Conservation (phyloP, 768 basidiomycete species). For the Cyclocybe cylindracea region DNA sequence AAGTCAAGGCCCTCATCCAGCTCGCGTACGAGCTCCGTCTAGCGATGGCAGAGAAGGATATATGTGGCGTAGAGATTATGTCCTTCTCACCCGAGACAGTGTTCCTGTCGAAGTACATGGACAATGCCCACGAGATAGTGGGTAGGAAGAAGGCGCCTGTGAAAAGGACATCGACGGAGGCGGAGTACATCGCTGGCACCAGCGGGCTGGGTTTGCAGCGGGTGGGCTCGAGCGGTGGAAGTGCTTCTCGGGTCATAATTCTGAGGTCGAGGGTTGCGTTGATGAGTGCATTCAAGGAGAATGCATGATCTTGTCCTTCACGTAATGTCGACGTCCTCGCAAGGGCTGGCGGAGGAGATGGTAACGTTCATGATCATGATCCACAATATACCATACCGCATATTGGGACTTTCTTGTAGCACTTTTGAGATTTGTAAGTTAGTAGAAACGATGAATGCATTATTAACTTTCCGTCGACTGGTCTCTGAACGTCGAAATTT, state of each 20-base stretch:
- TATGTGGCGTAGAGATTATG: constrained; percentile 19
- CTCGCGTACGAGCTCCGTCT: constrained; percentile 22
- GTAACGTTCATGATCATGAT: too few species aligned
- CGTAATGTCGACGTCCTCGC: too few species aligned
- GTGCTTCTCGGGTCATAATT: constrained; percentile 1
- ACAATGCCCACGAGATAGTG: constrained; percentile 11
- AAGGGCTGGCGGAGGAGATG: too few species aligned
- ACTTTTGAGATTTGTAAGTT: too few species aligned
- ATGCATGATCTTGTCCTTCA: too few species aligned
- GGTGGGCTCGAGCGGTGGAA: background rate
- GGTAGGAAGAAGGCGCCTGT: constrained; percentile 3
- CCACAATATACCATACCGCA: too few species aligned
- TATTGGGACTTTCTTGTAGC: too few species aligned
- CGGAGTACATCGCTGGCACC: constrained; percentile 19
- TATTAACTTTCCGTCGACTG: too few species aligned
- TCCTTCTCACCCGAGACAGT: constrained; percentile 11
- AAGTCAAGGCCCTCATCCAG: constrained; percentile 19
- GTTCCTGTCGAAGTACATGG: constrained; percentile 18
- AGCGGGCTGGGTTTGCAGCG: constrained; percentile 21
- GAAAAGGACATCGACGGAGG: background rate
- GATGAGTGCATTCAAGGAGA: too few species aligned
- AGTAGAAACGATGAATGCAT: too few species aligned
- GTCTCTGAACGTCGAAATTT: too few species aligned
- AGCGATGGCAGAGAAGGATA: constrained; percentile 22
- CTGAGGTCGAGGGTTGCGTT: background rate